Conservation (phyloP, 177 flowering plant genomes). For the Vitis hybrid region DNA sequence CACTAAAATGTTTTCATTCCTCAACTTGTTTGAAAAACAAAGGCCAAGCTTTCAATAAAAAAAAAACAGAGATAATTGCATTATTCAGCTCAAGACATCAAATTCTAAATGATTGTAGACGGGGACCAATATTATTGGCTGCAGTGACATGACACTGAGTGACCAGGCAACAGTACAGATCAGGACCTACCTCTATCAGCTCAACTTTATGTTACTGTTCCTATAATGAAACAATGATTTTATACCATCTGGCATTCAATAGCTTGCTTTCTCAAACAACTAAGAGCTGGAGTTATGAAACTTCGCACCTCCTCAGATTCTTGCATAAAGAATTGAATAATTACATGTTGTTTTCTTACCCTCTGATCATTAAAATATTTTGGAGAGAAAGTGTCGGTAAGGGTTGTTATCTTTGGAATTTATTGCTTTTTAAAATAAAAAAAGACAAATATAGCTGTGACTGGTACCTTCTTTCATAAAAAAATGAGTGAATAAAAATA, state of each 20-base stretch:
- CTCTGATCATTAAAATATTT: neutral
- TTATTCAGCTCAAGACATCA: too few relatives aligned
- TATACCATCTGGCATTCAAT: neutral
- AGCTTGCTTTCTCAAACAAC: neutral
- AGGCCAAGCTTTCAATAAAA: neutral
- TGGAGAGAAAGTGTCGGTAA: constrained; percentile 9
- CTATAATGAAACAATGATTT: neutral
- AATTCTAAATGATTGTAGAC: too few relatives aligned
- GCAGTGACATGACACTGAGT: constrained; percentile 17
- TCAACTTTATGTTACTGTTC: neutral
- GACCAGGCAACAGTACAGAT: constrained; percentile 2
- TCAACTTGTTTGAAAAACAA: constrained; percentile 22
- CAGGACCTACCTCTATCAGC: neutral
- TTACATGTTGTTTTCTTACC: neutral
- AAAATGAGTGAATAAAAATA: neutral
- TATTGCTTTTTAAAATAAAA: neutral
- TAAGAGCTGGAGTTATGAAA: neutral
- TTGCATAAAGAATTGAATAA: neutral
- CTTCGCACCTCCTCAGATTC: neutral
- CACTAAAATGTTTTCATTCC: constrained; percentile 18
- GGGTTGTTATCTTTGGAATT: constrained; percentile 4
- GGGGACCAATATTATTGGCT: neutral
- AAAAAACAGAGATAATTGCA: too few relatives aligned
- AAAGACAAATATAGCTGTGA: constrained; percentile 5
- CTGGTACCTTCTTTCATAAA: neutral